Conservation (phyloP, 495 filamentous ascomycete genomes). For the Talaromyces nanjingensis region DNA sequence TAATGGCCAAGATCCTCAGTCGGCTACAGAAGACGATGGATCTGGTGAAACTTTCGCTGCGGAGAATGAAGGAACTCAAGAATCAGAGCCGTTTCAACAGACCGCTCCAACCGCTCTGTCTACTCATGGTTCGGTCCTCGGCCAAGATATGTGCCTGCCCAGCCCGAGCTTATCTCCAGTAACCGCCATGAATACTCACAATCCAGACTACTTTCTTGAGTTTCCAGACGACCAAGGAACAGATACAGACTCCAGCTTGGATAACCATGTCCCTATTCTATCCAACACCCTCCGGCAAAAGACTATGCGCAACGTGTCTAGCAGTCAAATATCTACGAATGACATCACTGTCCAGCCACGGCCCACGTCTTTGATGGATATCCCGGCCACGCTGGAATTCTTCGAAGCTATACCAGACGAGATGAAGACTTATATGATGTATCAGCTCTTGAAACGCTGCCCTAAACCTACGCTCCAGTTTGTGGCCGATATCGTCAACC, state of each 20-base stretch:
- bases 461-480: slow-evolving; percentile 85
- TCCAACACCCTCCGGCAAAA: slow-evolving; percentile 18
- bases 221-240: slow-evolving; percentile 35
- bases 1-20: slow-evolving; percentile 1
- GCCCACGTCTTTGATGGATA: slow-evolving; percentile 56
- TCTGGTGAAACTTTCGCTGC: slow-evolving; percentile 7
- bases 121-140: slow-evolving; percentile 51
- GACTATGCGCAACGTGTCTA: slow-evolving; percentile 10
- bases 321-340: slow-evolving; percentile 7
- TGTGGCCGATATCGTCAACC: slow-evolving; percentile 88
- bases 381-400: slow-evolving; percentile 75
- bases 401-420: slow-evolving; percentile 87
- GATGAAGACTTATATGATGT: slow-evolving; percentile 92
- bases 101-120: slow-evolving; percentile 27
- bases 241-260: slow-evolving; percentile 41
- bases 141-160: slow-evolving; percentile 84
- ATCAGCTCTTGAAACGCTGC: slow-evolving; percentile 84
- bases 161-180: slow-evolving; percentile 94
- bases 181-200: slow-evolving; percentile 61
- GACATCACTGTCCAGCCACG: slow-evolving; percentile 13
- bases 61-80: slow-evolving; percentile 11
- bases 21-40: background rate
- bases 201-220: slow-evolving; percentile 39
- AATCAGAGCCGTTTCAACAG: slow-evolving; percentile 10
- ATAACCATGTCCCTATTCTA: slow-evolving; percentile 25